Conservation (phyloP, 179 eudicot species). For the Drosera spatulata region DNA sequence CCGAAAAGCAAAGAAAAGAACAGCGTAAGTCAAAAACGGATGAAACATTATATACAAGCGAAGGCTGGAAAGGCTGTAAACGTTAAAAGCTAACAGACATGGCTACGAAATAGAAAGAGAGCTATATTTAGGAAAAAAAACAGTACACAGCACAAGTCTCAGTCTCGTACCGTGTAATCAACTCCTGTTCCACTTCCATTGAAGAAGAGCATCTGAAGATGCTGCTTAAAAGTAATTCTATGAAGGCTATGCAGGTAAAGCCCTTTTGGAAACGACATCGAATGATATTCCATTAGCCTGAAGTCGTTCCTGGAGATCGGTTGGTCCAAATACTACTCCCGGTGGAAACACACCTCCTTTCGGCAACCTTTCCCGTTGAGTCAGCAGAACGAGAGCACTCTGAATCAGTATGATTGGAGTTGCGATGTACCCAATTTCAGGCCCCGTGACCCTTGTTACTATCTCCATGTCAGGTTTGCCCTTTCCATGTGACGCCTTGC, state of each 20-base stretch:
- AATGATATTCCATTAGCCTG: slow-evolving; percentile 81
- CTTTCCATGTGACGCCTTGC: slow-evolving; percentile 11
- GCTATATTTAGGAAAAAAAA: no score
- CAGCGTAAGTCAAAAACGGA: no score
- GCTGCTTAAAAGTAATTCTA: not conserved
- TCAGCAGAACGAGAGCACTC: slow-evolving; percentile 54
- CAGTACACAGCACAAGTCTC: no score
- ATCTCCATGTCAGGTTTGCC: slow-evolving; percentile 58
- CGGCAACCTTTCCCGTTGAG: slow-evolving; percentile 52
- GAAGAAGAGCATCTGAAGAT: no score
- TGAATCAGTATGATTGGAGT: slow-evolving; percentile 68
- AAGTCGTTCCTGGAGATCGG: slow-evolving; percentile 70
- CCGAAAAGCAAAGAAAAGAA: no score
- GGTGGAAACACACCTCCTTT: slow-evolving; percentile 81
- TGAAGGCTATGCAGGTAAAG: slow-evolving; percentile 20
- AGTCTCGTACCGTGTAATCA: no score
- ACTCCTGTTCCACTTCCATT: no score
- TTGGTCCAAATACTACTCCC: slow-evolving; percentile 76
- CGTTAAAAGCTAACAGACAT: no score
- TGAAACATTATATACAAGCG: no score
- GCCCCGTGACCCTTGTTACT: slow-evolving; percentile 77
- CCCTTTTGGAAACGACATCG: slow-evolving; percentile 52
- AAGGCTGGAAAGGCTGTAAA: no score
- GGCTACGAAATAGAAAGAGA: no score
- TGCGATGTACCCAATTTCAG: slow-evolving; percentile 72